Evolutionary conservation across 176 grass and related monocot genomes (phyloP).

Genomic region (Cenchrus americanus): DNA sequence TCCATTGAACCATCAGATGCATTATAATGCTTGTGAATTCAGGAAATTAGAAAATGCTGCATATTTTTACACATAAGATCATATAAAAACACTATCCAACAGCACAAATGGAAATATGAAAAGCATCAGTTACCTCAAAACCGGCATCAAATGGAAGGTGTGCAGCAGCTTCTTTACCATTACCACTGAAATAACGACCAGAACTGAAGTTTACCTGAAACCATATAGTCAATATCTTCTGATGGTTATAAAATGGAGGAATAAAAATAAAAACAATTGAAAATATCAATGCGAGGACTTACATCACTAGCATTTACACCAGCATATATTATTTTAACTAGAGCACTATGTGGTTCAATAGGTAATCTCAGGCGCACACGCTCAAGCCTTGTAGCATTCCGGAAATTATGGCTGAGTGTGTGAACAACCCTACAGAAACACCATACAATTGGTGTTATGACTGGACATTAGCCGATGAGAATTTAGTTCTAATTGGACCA

Average conservation of each 20-base stretch:
- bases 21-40: not conserved
- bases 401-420: constrained; percentile 80
- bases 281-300: constrained; percentile 44
- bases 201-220: constrained; percentile 93
- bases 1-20: not conserved
- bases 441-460: not conserved
- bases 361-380: constrained; percentile 64
- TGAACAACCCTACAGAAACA: constrained; percentile 80
- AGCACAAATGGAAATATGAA: constrained; percentile 20
- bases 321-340: constrained; percentile 94
- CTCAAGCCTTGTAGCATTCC: constrained; percentile 73
- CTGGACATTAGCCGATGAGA: not conserved
- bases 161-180: constrained; percentile 64
- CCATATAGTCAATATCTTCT: constrained; percentile 19
- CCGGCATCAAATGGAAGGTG: constrained; percentile 89
- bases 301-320: constrained; percentile 99
- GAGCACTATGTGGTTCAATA: constrained; percentile 61
- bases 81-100: constrained; percentile 32
- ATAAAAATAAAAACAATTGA: constrained; percentile 9
- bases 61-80: not conserved
- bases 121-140: constrained; percentile 70
- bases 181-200: constrained; percentile 75
- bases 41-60: not conserved
- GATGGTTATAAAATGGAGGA: constrained; percentile 16
- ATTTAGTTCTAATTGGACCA: not conserved